Conservation (phyloP, 2,329 filamentous ascomycete genomes). For the Calonectria hawksworthii region DNA sequence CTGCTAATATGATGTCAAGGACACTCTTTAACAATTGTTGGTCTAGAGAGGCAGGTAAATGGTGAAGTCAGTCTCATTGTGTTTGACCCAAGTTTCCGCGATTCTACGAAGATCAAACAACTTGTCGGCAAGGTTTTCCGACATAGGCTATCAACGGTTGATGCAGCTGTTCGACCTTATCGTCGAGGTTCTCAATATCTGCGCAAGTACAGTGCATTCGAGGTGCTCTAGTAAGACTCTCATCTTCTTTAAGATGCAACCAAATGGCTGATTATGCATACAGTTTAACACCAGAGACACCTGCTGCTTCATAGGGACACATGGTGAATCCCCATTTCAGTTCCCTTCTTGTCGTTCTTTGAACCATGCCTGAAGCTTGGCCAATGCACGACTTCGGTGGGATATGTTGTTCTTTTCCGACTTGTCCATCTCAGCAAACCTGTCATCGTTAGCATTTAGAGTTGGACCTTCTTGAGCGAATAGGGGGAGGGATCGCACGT, state of each 20-base stretch:
- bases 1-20: slow-evolving; percentile 59
- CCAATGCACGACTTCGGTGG: slow-evolving; percentile 88
- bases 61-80: slow-evolving; percentile 81
- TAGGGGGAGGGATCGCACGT: slow-evolving; percentile 67
- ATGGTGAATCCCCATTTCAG: neutral
- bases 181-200: slow-evolving; percentile 79
- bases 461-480: neutral
- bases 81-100: slow-evolving; percentile 88
- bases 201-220: slow-evolving; percentile 80
- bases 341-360: slow-evolving; percentile 54
- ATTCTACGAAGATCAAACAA: slow-evolving; percentile 73
- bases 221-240: slow-evolving; percentile 77
- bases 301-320: neutral
- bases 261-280: neutral
- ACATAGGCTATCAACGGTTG: slow-evolving; percentile 54
- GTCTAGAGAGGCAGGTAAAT: slow-evolving; percentile 78
- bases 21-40: slow-evolving; percentile 92
- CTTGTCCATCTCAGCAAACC: slow-evolving; percentile 95
- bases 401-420: slow-evolving; percentile 91
- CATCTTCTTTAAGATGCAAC: neutral
- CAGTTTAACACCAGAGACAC: slow-evolving; percentile 11
- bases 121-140: slow-evolving; percentile 65
- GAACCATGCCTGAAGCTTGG: slow-evolving; percentile 89
- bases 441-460: slow-evolving; percentile 48
- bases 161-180: slow-evolving; percentile 76